phyloP scores from a whole-genome alignment of 2,329 filamentous ascomycete species.

The Coniochaeta pulveracea region DNA sequence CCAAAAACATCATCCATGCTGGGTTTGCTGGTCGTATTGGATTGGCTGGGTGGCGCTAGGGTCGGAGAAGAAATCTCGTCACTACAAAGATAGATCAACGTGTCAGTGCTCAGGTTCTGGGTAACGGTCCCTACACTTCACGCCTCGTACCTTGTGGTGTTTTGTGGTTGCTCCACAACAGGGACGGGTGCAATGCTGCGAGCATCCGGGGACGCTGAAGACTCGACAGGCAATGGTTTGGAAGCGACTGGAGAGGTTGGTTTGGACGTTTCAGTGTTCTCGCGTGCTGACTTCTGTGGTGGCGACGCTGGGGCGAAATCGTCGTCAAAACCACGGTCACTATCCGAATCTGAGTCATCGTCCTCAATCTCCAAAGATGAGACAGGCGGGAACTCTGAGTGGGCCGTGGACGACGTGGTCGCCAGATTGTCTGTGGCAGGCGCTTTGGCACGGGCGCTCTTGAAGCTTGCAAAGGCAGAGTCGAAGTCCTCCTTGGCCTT shows the following conservation, averaged over 20 bases:
- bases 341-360: constrained; percentile 73
- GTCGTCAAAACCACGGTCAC: constrained; percentile 79
- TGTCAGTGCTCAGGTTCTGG: too few species aligned
- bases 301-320: constrained; percentile 66
- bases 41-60: constrained; percentile 7
- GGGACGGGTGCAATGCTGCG: background rate
- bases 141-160: background rate
- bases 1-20: constrained; percentile 30
- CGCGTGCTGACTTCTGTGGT: constrained; percentile 19
- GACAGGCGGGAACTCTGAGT: constrained; percentile 85
- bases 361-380: constrained; percentile 73
- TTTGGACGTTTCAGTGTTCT: constrained; percentile 16
- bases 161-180: constrained; percentile 2
- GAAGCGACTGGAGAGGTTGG: constrained; percentile 12
- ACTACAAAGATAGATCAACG: constrained; percentile 7
- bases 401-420: constrained; percentile 41
- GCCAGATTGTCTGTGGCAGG: constrained; percentile 23
- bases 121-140: too few species aligned
- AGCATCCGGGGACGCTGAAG: constrained; percentile 2
- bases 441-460: constrained; percentile 32
- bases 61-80: constrained; percentile 1
- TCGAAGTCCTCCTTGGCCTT: constrained; percentile 76
- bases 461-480: constrained; percentile 70
- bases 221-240: constrained; percentile 9
- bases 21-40: constrained; percentile 7